These are phyloP conservation scores for Claviceps africana DNA, from an alignment of 2,329 filamentous ascomycete species.

Conservation along the genomic window DNA sequence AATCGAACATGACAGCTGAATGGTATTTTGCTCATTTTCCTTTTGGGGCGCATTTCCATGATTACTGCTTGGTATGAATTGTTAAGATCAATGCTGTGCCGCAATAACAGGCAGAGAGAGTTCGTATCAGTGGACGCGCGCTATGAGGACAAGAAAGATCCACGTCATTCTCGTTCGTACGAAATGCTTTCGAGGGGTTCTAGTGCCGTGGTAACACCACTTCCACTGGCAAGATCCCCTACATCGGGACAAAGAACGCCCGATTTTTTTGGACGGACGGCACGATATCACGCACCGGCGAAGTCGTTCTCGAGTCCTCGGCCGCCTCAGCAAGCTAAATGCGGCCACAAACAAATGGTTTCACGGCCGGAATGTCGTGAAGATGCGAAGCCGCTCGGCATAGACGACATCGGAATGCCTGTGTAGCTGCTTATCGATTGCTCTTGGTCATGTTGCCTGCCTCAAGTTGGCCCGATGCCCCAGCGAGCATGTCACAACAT, in stretches of 20 bases:
- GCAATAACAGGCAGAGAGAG: constrained; percentile 50
- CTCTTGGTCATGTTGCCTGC: background rate
- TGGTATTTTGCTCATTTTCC: constrained; percentile 70
- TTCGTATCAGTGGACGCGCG: constrained; percentile 81
- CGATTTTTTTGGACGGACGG: constrained; percentile 42
- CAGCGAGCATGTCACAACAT: background rate
- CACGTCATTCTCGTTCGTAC: constrained; percentile 43
- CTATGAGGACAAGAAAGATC: constrained; percentile 44
- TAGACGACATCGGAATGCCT: constrained; percentile 33
- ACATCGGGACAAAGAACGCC: constrained; percentile 31
- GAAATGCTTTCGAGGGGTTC: constrained; percentile 60
- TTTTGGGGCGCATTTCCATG: constrained; percentile 77
- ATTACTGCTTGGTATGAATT: constrained; percentile 68
- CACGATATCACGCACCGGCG: constrained; percentile 38
- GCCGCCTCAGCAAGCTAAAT: constrained; percentile 27
- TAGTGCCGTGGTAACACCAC: constrained; percentile 39
- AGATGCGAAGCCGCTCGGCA: constrained; percentile 39
- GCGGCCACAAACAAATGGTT: constrained; percentile 30
- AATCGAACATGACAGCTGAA: constrained; percentile 42
- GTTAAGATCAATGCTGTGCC: constrained; percentile 25
- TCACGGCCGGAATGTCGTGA: constrained; percentile 19
- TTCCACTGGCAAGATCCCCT: constrained; percentile 24
- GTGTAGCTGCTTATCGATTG: background rate
- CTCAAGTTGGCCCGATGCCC: too few relatives aligned
- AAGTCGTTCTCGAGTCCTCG: constrained; percentile 43